Base-by-base conservation (phyloP, 306 rosid genomes). In the Mimosa pudica region DNA sequence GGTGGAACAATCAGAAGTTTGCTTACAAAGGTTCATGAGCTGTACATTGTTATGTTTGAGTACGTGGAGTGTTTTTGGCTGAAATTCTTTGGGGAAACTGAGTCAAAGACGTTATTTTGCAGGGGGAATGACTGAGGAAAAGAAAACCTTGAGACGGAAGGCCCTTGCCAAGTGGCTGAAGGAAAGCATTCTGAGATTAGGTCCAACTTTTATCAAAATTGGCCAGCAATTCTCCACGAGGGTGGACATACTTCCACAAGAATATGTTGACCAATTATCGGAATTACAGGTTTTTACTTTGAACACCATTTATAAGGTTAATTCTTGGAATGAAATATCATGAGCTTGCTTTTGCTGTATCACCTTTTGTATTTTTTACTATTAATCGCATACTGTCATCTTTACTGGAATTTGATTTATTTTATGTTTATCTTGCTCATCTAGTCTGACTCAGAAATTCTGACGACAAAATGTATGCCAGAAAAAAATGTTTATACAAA, bases 191-290 rank as follows among this genome's bases (percentile, higher is more conserved):
- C 88, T 95, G 83, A 90, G 99, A 84, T 82, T 95, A 84, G 99
- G 99, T 86, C 99, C 98, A 10, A 95, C 99, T 20, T 95, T 95
- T 86, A 95, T 95, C 87, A 95, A 95, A 90, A 89, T 95, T 78
- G 99, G 99, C 62, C 99, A 95, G 89, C 99, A 95, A 76, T 95
- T 95, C 89, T 95, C 99, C 81, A 95, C 99, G 10, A 95, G 99
- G 83, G 99, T 93, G 78, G 99, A 95, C 88, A 93, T 95, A 82
- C 99, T 95, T 65, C 91, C 98, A 18, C 99, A 95, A 82, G 99
- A 95, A 85, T 95, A 91, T 80, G 92, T 95, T 83, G 99, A 95
- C 82, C 97, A 95, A 79, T 88, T 95, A 82, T 90, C 99, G 20
- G 99, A 95, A 87, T 96, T 95, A 85, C 99, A 95, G 99, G 99